Percentiles rank a stretch among this genome's conserved stretches.
phyloP scores from a whole-genome alignment of 352 stramenopile genomes.

The Globisporangium sylvaticum region DNA sequence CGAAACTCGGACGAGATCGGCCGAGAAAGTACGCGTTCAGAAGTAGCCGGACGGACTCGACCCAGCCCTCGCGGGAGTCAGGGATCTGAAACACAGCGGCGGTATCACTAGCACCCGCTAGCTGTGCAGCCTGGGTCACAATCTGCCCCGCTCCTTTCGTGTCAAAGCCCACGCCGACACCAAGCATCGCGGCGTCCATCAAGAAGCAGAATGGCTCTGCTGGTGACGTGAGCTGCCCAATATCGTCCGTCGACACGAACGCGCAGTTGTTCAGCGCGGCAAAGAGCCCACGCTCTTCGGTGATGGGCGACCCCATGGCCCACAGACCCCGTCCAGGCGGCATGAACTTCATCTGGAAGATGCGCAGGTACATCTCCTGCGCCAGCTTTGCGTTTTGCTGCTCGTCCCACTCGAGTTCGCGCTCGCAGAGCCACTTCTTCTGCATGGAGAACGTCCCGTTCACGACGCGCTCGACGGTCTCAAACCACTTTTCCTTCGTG shows the following conservation, averaged over 20 bases:
- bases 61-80: constrained; percentile 83
- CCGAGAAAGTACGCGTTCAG: constrained; percentile 85
- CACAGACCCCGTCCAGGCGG: constrained; percentile 90
- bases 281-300: constrained; percentile 75
- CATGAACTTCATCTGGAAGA: constrained; percentile 94
- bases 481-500: constrained; percentile 84
- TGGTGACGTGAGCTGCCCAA: constrained; percentile 50
- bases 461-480: constrained; percentile 91
- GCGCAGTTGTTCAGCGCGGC: constrained; percentile 93
- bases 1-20: constrained; percentile 42
- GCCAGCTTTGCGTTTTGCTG: constrained; percentile 40
- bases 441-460: constrained; percentile 94
- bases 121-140: constrained; percentile 26
- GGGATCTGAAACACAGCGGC: constrained; percentile 32
- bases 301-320: constrained; percentile 93
- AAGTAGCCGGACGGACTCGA: constrained; percentile 77
- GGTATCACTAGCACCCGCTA: constrained; percentile 7
- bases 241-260: constrained; percentile 87
- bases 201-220: constrained; percentile 90
- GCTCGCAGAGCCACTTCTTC: constrained; percentile 73
- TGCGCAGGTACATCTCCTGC: constrained; percentile 90
- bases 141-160: constrained; percentile 83
- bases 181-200: constrained; percentile 95
- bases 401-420: constrained; percentile 68
- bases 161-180: constrained; percentile 92